Percentiles rank a stretch among this genome's conserved stretches.
These are phyloP conservation scores for Vigna hirtella DNA, from an alignment of 306 rosid species.

Conservation along the genomic window DNA sequence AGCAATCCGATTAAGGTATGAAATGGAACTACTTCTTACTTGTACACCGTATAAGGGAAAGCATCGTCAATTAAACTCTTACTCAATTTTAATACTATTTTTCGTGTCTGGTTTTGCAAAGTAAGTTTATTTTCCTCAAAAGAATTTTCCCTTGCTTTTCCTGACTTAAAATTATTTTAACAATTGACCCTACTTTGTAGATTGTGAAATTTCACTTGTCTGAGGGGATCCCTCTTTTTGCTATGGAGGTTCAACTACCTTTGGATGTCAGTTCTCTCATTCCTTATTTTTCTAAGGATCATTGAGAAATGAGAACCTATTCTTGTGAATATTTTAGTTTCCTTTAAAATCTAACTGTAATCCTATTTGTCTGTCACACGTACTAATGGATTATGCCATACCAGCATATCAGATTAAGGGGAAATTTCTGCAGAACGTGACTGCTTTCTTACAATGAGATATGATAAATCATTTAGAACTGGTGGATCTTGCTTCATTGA, in stretches of 20 bases:
- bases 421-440: conserved; percentile 17
- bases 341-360: conserved; percentile 29
- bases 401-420: neutral
- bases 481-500: conserved; percentile 32
- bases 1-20: conserved; percentile 70
- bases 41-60: conserved; percentile 30
- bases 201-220: conserved; percentile 42
- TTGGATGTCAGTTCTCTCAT: conserved; percentile 46
- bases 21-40: conserved; percentile 19
- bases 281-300: conserved; percentile 46
- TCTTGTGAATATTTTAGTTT: conserved; percentile 12
- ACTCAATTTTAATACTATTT: neutral
- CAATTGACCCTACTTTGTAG: conserved; percentile 45
- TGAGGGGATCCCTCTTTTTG: conserved; percentile 32
- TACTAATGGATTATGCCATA: neutral
- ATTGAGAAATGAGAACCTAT: conserved; percentile 34
- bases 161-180: conserved; percentile 30
- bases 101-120: conserved; percentile 10
- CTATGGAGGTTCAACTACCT: conserved; percentile 39
- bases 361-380: conserved; percentile 1
- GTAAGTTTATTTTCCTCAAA: conserved; percentile 10
- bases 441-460: conserved; percentile 28
- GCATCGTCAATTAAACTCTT: neutral
- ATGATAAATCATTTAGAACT: conserved; percentile 22
- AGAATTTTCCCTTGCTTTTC: conserved; percentile 10